Base-by-base conservation (phyloP, 257 asterid species). In the Solanum sejunctum region DNA sequence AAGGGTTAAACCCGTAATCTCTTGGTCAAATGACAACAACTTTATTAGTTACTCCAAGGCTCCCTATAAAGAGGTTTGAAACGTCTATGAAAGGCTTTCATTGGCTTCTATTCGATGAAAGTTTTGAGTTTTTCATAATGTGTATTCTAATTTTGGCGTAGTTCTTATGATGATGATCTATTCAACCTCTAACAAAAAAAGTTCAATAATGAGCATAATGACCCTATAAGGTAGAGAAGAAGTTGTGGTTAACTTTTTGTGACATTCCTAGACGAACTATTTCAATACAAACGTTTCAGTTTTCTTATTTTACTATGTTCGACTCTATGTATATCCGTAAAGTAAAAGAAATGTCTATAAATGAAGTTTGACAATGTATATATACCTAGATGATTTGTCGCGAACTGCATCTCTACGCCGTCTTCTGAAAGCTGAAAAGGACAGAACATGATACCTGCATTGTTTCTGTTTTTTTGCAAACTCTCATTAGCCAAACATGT, bases 351-450 rank as follows among this genome's bases (percentile, higher is more conserved):
- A n/a, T n/a, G 32, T 6, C 12, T 58, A 58, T 58, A 32, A n/a
- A 58, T 28, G 41, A 28, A 70, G 78, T 39, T 69, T 39, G 52
- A 17, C 16, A 18, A 52, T 18, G 23, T 18, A 49, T 88, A 94
- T 98, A 49, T 88, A 94, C 99, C 99, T 13, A 97, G 93, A 90
- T 97, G 97, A 90, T 95, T 95, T 57, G 99, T 95, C 1, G 99
- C 98, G 87, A 97, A 94, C 81, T 97, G 99, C 87, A 93, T 88
- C 90, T 97, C 98, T 32, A 91, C 67, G 75, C 97, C 98, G 81
- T 97, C 98, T 83, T 91, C 84, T 23, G 99, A 94, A 80, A 93
- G 94, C 88, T 93, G 91, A 83, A 73, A 94, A 15, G 99, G 99
- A 77, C 97, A 93, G 86, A 92, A 93, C 98, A 97, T 95, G 78